Base-by-base conservation (phyloP, 768 basidiomycete species). In the Lactarius tabidus region DNA sequence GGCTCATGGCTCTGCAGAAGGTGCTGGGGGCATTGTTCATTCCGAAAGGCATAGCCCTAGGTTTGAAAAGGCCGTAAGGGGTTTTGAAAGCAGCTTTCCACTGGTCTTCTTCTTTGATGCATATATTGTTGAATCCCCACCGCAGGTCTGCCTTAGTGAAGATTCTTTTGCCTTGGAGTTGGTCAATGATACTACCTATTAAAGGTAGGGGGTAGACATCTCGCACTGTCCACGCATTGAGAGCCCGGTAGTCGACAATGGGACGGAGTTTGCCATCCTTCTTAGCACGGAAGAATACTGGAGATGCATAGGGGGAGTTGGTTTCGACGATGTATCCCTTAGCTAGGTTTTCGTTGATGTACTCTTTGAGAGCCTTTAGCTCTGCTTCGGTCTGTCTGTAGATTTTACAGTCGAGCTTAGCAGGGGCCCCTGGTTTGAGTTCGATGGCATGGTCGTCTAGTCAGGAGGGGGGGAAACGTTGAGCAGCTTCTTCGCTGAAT, bases 361-460 rank as follows among this genome's bases (percentile, higher is more conserved):
- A 52, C 2, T 52, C 28, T 0, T n/a, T 28, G 6, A 1, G 26
- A 28, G 4, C 51, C 1, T 6, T 15, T 1, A 26, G 6, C 28
- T 52, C 51, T 28, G 12, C 23, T 15, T 14, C 12, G 0, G 51
- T 52, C 0, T 12, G 26, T 0, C 20, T 5, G 7, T 52, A 52
- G 0, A 52, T 29, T 15, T 29, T 52, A 14, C 51, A 52, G 5
- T 52, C 7, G 0, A 52, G 3, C 1, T 10, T 28, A 0, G 10
- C 1, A 0, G 51, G 51, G 0, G 28, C 51, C 0, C 18, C 51
- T 0, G 26, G 51, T 28, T 6, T 2, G 3, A 29, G 10, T 0
- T 5, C 28, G 26, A 52, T 52, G 0, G 18, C 51, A 7, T 52
- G 51, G 2, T 52, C 51, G 3, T 52, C 26, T 0, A 5, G 1